A percentile compares a stretch with the other conserved stretches of the same genome.
Evolutionary conservation across 768 basidiomycete genomes (phyloP).

Genomic region (Lentinus brumalis): DNA sequence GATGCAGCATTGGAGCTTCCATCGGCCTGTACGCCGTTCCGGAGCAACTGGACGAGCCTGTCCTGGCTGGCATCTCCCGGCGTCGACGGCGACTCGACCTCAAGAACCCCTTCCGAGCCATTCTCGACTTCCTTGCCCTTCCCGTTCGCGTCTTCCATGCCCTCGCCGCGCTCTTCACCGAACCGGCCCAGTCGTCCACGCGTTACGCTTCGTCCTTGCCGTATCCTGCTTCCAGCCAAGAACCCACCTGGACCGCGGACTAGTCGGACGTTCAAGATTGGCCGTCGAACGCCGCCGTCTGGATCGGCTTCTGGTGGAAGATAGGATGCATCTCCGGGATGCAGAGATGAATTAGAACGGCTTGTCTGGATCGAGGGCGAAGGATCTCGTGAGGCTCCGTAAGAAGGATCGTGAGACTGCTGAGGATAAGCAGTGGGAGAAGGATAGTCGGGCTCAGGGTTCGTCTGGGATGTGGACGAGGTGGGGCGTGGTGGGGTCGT

Average conservation of each 20-base stretch:
- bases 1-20: constrained; percentile 1
- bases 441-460: constrained; percentile 27
- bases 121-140: constrained; percentile 1
- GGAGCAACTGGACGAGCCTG: not conserved
- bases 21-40: not conserved
- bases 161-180: constrained; percentile 13
- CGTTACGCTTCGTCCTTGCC: constrained; percentile 14
- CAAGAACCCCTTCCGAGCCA: not conserved
- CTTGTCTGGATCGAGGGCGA: constrained; percentile 35
- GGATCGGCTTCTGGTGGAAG: constrained; percentile 31
- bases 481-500: constrained; percentile 19
- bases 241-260: constrained; percentile 26
- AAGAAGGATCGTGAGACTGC: constrained; percentile 21
- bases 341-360: constrained; percentile 33
- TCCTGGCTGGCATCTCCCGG: not conserved
- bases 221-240: constrained; percentile 14
- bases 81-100: constrained; percentile 1
- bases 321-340: constrained; percentile 34
- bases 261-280: constrained; percentile 33
- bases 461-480: constrained; percentile 20
- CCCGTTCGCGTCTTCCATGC: constrained; percentile 2
- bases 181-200: constrained; percentile 24
- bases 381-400: constrained; percentile 25
- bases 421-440: constrained; percentile 15
- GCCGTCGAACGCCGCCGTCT: constrained; percentile 18